Evolutionary conservation across 306 rosid genomes (phyloP), one percentile per base, ranked within the genome.

Genomic region (Biancaea sappan): DNA sequence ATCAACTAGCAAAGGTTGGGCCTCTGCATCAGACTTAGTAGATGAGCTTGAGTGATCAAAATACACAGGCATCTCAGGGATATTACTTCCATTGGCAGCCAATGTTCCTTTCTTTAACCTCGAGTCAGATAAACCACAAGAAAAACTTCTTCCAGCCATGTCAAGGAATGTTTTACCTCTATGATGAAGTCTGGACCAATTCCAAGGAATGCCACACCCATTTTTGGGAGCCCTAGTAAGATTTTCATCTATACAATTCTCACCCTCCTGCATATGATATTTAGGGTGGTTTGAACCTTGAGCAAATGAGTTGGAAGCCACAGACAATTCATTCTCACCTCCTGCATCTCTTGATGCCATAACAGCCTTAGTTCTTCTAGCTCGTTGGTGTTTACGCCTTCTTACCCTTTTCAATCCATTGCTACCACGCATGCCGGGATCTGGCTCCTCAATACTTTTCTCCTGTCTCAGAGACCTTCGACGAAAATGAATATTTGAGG

Each of bases 131-230:
- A 88, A 83, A 67, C 98, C 98, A 84, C 98, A 93, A 66, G 98
- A 75, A 8, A 93, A 84, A 79, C 98, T 88, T 80, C 92, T 85
- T 59, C 98, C 98, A 75, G 98, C 98, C 75, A 85, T 80, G 86
- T 93, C 98, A 77, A 93, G 86, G 81, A 93, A 79, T 53, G 93
- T 82, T 77, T 89, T 93, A 67, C 98, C 91, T 69, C 98, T 85
- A 51, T 91, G 83, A 81, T 93, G 98, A 84, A 93, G 91, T 76
- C 92, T 88, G 66, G 98, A 93, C 98, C 98, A 93, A 82, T 91
- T 93, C 96, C 96, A 93, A 9, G 97, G 98, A 79, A 93, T 86
- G 34, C 98, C 98, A 77, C 98, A 93, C 44, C 96, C 96, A 69
- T 93, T 93, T 79, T 81, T 80, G 15, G 98, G 96, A 67, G 92